Evolutionary conservation across 169 alveolate species (phyloP).

Genomic region (Sarcocystis neurona): DNA sequence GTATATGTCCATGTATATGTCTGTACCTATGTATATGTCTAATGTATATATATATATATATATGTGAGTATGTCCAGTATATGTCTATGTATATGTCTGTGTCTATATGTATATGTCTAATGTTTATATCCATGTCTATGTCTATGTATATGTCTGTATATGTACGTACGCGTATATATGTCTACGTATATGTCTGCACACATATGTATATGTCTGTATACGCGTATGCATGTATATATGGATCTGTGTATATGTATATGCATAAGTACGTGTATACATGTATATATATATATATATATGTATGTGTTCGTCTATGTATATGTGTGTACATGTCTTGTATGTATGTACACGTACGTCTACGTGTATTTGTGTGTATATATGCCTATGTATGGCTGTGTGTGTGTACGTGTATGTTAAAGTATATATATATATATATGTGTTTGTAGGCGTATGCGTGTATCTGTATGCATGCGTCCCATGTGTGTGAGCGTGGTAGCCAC

Average conservation of each 20-base stretch:
- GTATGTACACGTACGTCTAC: not conserved
- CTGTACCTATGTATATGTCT: too few relatives aligned
- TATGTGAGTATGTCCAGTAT: not conserved
- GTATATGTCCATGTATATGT: too few relatives aligned
- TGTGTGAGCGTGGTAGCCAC: too few relatives aligned
- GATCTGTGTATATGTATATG: too few relatives aligned
- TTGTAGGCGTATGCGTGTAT: too few relatives aligned
- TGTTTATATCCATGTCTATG: not conserved
- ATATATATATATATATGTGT: too few relatives aligned
- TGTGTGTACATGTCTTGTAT: not conserved
- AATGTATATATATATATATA: not conserved
- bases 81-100: not conserved
- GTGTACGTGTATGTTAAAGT: not conserved
- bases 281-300: not conserved
- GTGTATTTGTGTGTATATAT: not conserved
- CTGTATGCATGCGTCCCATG: too few relatives aligned
- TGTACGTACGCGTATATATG: not conserved
- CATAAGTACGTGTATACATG: too few relatives aligned
- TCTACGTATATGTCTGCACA: not conserved
- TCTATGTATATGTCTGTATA: not conserved
- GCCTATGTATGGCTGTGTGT: not conserved
- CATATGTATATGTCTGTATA: not conserved
- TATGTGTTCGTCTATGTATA: not conserved
- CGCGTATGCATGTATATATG: not conserved
- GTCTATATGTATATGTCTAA: not conserved